phyloP scores from a whole-genome alignment of 2,329 filamentous ascomycete genomes.

The Colletotrichum tropicale region DNA sequence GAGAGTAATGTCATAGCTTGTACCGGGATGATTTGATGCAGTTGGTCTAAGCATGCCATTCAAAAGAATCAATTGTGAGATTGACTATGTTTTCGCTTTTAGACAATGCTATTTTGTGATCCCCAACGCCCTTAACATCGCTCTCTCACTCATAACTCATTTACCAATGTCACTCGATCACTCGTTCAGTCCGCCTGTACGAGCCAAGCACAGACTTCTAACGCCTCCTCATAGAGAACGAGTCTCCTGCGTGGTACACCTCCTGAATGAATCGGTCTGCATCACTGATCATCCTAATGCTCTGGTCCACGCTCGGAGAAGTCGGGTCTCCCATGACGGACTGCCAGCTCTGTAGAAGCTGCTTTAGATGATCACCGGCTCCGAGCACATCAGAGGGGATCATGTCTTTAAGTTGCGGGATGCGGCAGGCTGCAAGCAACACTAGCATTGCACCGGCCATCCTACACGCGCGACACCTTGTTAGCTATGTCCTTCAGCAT shows the following conservation, averaged over 20 bases:
- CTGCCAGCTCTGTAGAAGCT: slow-evolving; percentile 47
- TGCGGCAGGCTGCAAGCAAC: slow-evolving; percentile 47
- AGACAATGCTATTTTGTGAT: neutral
- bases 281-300: slow-evolving; percentile 48
- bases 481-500: neutral
- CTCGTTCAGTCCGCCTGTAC: neutral
- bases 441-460: slow-evolving; percentile 57
- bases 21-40: too few species aligned
- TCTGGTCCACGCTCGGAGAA: slow-evolving; percentile 52
- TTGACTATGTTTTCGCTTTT: neutral
- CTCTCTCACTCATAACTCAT: neutral
- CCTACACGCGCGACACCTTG: slow-evolving; percentile 24
- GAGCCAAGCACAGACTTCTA: neutral
- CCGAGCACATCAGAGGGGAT: slow-evolving; percentile 41
- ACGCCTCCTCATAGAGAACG: neutral
- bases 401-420: slow-evolving; percentile 39
- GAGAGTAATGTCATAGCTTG: too few species aligned
- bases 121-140: neutral
- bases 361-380: slow-evolving; percentile 45
- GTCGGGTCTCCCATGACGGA: slow-evolving; percentile 37
- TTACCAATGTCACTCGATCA: neutral
- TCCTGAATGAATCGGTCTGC: slow-evolving; percentile 45
- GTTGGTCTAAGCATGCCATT: neutral
- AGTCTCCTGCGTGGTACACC: slow-evolving; percentile 27
- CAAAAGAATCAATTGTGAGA: neutral